Conservation (phyloP, 2,329 filamentous ascomycete genomes). For the Fusarium armeniacum region DNA sequence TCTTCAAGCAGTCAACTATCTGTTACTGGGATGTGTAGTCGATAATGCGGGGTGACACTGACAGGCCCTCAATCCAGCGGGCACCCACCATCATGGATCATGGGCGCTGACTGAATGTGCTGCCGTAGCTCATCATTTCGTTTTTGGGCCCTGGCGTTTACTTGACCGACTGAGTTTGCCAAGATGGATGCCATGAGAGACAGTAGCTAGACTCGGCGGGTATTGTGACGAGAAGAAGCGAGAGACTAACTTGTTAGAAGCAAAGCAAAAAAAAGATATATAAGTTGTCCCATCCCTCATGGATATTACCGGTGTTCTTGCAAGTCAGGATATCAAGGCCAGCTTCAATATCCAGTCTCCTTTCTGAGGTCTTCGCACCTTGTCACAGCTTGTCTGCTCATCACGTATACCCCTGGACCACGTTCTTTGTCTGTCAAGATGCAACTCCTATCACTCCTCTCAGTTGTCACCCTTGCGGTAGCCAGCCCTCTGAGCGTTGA, state of each 20-base stretch:
- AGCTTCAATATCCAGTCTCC: constrained; percentile 9
- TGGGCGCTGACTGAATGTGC: constrained; percentile 1
- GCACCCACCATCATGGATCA: constrained; percentile 3
- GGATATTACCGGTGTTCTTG: constrained; percentile 3
- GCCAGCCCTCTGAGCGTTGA: constrained; percentile 49
- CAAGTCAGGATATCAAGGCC: constrained; percentile 29
- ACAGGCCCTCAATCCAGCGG: background rate
- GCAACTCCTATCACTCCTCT: constrained; percentile 47
- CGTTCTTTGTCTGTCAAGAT: constrained; percentile 33
- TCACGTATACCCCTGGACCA: constrained; percentile 1
- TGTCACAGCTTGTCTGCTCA: background rate
- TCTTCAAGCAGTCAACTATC: background rate
- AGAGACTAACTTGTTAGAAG: background rate
- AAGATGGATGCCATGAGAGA: constrained; percentile 21
- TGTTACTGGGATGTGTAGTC: constrained; percentile 23
- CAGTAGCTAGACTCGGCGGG: constrained; percentile 15
- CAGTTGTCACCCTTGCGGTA: constrained; percentile 46
- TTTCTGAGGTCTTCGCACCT: constrained; percentile 20
- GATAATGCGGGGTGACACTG: constrained; percentile 39
- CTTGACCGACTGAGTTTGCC: constrained; percentile 19
- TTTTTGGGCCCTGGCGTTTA: constrained; percentile 25
- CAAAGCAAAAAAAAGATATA: constrained; percentile 15
- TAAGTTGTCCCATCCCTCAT: constrained; percentile 27
- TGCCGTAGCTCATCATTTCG: constrained; percentile 21
- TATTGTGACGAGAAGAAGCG: constrained; percentile 26